Base-by-base conservation (phyloP, 1,284 basidiomycete species). In the Ustilago hordei region DNA sequence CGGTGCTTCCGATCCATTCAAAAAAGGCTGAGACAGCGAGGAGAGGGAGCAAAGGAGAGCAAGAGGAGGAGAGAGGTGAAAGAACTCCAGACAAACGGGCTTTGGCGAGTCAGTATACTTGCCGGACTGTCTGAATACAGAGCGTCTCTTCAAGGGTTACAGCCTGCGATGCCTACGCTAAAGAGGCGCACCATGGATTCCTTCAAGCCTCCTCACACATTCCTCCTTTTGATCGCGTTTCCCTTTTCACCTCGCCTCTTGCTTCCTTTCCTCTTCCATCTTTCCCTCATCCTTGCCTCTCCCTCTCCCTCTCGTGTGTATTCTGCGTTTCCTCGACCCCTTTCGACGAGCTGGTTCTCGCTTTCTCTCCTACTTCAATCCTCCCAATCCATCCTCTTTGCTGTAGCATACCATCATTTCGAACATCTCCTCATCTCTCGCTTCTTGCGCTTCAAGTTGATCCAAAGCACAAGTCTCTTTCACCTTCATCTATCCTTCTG, bases 261-360 rank as follows among this genome's bases (percentile, higher is more conserved):
- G 39, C 39, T 47, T 39, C 41, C 39, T 52, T 31, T 65, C 61
- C 54, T 65, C 65, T 32, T 50, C 36, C 55, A 35, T 53, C 47
- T 32, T 56, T 45, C 43, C 52, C 53, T 35, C 47, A 50, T 45
- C 41, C 53, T 31, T 38, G 31, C 54, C 45, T 45, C 43, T 41
- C 36, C 12, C 4, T 38, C 36, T 38, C 36, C 13, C 12, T 19
- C 39, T 61, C 62, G 65, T 68, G 59, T 69, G 59, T 63, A 63
- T 59, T 56, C 52, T 64, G 53, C 68, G 47, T 52, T 58, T 57
- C 58, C 63, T 55, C 38, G 8, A 58, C 62, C 64, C 45, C 54
- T 41, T 55, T 55, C 17, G 61, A 70, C 65, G 67, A 69, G 67
- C 73, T 67, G 65, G 67, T 63, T 69, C 72, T 70, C 67, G 63